These are phyloP conservation scores for Cerrena zonata DNA, from an alignment of 1,284 basidiomycete genomes.

Conservation along the genomic window DNA sequence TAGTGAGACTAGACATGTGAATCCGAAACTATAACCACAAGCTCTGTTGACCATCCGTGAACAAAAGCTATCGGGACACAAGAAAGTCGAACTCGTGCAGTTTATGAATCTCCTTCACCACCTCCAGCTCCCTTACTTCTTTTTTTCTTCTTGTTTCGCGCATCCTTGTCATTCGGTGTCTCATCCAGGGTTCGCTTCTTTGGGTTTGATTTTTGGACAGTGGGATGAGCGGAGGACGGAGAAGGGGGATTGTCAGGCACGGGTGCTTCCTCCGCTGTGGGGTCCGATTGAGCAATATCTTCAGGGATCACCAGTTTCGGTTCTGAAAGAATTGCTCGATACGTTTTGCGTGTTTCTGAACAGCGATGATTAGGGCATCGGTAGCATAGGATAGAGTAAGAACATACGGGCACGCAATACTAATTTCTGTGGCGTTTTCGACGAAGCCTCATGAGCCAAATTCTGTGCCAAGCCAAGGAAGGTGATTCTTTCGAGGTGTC, in stretches of 20 bases:
- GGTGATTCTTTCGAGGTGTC: slow-evolving; percentile 37
- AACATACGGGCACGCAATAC: slow-evolving; percentile 69
- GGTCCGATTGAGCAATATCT: not conserved
- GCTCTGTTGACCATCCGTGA: too few relatives aligned
- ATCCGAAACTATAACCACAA: too few relatives aligned
- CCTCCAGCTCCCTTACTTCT: slow-evolving; percentile 8
- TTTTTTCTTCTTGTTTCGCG: slow-evolving; percentile 20
- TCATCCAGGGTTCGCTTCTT: slow-evolving; percentile 18
- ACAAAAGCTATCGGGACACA: too few relatives aligned
- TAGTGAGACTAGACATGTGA: too few relatives aligned
- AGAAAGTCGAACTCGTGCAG: too few relatives aligned
- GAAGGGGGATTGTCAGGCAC: not conserved
- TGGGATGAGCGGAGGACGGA: not conserved
- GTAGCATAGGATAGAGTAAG: not conserved
- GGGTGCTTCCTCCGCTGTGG: not conserved
- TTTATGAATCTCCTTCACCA: too few relatives aligned
- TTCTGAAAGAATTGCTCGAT: slow-evolving; percentile 68
- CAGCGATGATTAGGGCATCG: not conserved
- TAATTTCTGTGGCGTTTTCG: slow-evolving; percentile 58
- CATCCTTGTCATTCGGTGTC: not conserved
- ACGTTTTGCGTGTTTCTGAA: slow-evolving; percentile 51
- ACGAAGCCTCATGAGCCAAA: slow-evolving; percentile 55
- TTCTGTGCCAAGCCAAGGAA: slow-evolving; percentile 65
- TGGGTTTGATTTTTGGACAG: not conserved
- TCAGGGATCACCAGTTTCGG: slow-evolving; percentile 55